Conservation (phyloP, 2,329 filamentous ascomycete species). For the Xylariaceae sp. region DNA sequence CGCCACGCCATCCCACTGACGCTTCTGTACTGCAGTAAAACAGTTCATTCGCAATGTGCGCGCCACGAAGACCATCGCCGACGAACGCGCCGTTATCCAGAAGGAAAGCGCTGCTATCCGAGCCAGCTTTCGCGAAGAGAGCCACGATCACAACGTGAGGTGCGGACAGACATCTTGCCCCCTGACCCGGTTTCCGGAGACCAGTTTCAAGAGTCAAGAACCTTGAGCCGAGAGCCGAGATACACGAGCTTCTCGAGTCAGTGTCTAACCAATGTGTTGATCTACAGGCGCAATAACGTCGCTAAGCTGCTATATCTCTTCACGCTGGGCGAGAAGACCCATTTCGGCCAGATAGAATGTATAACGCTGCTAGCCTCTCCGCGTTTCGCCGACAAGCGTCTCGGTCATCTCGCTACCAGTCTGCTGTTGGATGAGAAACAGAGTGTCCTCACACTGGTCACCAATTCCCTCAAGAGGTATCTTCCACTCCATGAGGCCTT, state of each 20-base stretch:
- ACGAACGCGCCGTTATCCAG: constrained; percentile 95
- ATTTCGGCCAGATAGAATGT: constrained; percentile 99
- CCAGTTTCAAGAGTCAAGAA: background rate
- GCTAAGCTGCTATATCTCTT: constrained; percentile 98
- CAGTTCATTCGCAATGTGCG: constrained; percentile 99
- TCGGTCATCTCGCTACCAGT: constrained; percentile 95
- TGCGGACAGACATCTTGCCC: constrained; percentile 37
- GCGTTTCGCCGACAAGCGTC: constrained; percentile 92
- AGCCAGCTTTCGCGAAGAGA: constrained; percentile 96
- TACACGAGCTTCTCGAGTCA: background rate
- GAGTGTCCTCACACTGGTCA: constrained; percentile 93
- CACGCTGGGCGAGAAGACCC: constrained; percentile 91
- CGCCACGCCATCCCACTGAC: constrained; percentile 4
- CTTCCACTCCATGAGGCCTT: constrained; percentile 22
- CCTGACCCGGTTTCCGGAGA: background rate
- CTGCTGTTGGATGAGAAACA: constrained; percentile 95
- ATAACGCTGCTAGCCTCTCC: constrained; percentile 94
- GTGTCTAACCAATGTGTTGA: constrained; percentile 10
- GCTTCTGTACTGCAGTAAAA: constrained; percentile 62
- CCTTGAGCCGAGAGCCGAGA: background rate
- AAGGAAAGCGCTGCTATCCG: constrained; percentile 98
- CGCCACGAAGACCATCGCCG: constrained; percentile 96
- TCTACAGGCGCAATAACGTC: constrained; percentile 87
- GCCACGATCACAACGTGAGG: constrained; percentile 84
- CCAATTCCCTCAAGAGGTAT: constrained; percentile 96